Evolutionary conservation across 139 green algal genomes (phyloP).

Genomic region (Eudorina sp.): DNA sequence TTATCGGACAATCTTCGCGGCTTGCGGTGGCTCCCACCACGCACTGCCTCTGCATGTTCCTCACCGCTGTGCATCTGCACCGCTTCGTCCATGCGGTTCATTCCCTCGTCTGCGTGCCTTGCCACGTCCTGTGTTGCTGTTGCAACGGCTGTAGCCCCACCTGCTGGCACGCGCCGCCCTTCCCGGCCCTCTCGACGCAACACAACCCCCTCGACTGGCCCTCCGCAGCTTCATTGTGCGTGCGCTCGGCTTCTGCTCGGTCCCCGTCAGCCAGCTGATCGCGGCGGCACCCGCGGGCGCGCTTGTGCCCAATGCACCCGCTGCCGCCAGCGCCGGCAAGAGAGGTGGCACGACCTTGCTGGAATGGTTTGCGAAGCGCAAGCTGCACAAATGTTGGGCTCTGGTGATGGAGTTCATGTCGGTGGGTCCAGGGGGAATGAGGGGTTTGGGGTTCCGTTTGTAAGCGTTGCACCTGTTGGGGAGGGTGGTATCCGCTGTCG

Average conservation of each 20-base stretch:
- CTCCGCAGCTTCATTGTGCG: conserved; percentile 11
- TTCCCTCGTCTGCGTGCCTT: background rate
- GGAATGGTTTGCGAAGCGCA: background rate
- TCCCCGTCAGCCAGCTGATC: background rate
- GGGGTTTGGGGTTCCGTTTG: background rate
- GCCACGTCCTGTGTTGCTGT: background rate
- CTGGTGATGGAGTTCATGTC: conserved; percentile 47
- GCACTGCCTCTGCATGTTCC: background rate
- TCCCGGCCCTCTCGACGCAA: background rate
- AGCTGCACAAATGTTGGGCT: conserved; percentile 35
- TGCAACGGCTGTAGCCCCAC: background rate
- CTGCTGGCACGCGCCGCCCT: background rate
- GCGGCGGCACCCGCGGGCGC: background rate
- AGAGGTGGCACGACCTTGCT: background rate
- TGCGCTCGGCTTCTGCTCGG: conserved; percentile 31
- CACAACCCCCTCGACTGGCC: background rate
- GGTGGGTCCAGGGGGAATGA: background rate
- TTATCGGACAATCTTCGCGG: background rate
- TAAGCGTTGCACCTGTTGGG: background rate
- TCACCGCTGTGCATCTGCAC: background rate
- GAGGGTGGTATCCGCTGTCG: no score
- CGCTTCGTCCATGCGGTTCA: background rate
- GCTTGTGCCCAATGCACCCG: background rate
- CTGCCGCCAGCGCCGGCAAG: background rate
- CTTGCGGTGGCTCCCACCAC: background rate